Evolutionary conservation across 2,329 filamentous ascomycete species (phyloP), one percentile per base, ranked within the genome.

Genomic region (Monosporascus sp.): DNA sequence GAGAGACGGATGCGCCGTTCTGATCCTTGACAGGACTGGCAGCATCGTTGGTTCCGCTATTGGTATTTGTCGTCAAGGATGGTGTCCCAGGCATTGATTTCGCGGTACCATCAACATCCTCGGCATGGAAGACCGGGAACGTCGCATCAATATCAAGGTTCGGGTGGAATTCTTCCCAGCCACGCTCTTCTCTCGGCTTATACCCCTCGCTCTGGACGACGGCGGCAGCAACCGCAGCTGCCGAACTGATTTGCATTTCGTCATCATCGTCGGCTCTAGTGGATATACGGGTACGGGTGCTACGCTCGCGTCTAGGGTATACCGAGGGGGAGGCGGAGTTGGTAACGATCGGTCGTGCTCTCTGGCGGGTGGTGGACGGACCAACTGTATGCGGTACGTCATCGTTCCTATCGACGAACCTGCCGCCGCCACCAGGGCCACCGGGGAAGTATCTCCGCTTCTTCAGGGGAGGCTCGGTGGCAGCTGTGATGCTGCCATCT

Each of bases 131-230:
- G 3, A 96, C 78, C 60, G 87, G 83, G 58, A 97, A 87, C 4
- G 82, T 83, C 14, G 81, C 81, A 52, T 96, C 90, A 48, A 97
- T 91, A 72, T 97, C 92, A 50, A 99, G 82, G 63, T 97, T 90
- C 0, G 90, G 91, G 70, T 99, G 94, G 59, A 97, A 97, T 68
- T 99, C 94, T 65, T 97, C 92, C 91, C 93, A 99, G 50, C 90
- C 90, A 57, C 93, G 85, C 74, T 99, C 94, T 72, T 99, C 94
- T 65, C 94, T 82, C 34, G 94, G 94, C 69, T 99, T 99, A 73
- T 97, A 97, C 49, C 93, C 92, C 74, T 97, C 94, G 63, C 85
- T 92, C 67, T 96, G 91, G 61, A 90, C 89, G 54, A 94, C 88
- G 4, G 89, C 88, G 6, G 90, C 91, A 49, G 92, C 90, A 24